phyloP scores from a whole-genome alignment of 2,329 filamentous ascomycete genomes.

The Paramyrothecium roridum region DNA sequence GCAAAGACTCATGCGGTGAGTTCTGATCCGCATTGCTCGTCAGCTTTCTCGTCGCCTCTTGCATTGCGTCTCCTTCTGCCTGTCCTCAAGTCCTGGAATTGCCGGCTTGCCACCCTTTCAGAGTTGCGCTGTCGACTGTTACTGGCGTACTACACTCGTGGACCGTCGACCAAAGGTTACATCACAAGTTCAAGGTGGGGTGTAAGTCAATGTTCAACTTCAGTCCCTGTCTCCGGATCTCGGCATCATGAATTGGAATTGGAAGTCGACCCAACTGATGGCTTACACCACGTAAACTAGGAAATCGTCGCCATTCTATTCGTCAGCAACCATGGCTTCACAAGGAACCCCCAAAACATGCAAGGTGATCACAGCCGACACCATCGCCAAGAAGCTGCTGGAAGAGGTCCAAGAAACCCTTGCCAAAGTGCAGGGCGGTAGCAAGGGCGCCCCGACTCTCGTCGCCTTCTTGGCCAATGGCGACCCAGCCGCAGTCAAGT shows the following conservation, averaged over 20 bases:
- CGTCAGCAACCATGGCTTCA: constrained; percentile 20
- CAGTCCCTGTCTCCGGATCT: neutral
- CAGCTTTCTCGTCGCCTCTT: too few relatives aligned
- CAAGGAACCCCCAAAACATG: constrained; percentile 63
- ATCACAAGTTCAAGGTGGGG: neutral
- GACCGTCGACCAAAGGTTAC: neutral
- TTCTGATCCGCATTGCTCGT: too few relatives aligned
- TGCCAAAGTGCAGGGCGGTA: constrained; percentile 61
- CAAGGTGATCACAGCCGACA: constrained; percentile 88
- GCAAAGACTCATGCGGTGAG: too few relatives aligned
- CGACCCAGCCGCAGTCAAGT: constrained; percentile 87
- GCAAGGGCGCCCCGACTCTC: constrained; percentile 63
- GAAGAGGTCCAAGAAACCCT: constrained; percentile 75
- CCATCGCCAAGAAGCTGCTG: constrained; percentile 79
- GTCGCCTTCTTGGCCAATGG: constrained; percentile 90
- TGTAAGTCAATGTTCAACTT: neutral
- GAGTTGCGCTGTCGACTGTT: neutral
- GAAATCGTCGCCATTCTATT: neutral
- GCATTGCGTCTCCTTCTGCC: neutral
- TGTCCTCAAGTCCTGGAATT: neutral
- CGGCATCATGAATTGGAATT: neutral
- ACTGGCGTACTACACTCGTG: neutral
- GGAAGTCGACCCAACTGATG: neutral
- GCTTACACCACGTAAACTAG: neutral
- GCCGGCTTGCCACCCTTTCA: neutral